These are phyloP conservation scores for Populus tremula DNA, from an alignment of 345 rosid genomes.

Conservation along the genomic window DNA sequence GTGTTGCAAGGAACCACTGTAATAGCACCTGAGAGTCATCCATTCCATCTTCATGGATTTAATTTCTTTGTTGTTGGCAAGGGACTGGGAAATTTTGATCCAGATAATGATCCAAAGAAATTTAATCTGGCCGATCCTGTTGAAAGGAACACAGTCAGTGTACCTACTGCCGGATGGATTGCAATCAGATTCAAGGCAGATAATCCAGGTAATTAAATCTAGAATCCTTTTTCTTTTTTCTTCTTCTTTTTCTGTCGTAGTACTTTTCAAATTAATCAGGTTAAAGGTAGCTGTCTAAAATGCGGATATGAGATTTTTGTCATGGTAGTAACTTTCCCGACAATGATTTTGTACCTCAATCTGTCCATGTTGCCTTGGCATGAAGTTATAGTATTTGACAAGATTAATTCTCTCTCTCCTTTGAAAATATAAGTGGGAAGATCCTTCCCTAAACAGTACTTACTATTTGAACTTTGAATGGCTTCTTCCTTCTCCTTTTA, in stretches of 20 bases:
- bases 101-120: constrained; percentile 4
- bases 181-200: constrained; percentile 24
- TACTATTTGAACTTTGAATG: no score
- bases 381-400: not conserved
- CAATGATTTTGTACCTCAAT: not conserved
- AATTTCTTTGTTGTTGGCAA: constrained; percentile 19
- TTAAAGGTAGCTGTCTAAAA: not conserved
- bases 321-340: not conserved
- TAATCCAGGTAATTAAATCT: constrained; percentile 14
- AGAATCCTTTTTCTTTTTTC: not conserved
- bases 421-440: not conserved
- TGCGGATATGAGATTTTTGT: not conserved
- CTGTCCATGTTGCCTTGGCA: not conserved
- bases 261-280: not conserved
- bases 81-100: constrained; percentile 22
- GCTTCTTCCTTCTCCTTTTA: not conserved
- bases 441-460: no score
- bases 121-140: constrained; percentile 26
- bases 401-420: not conserved
- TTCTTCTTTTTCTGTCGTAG: not conserved
- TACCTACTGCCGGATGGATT: constrained; percentile 25
- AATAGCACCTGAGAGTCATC: constrained; percentile 25
- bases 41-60: constrained; percentile 21
- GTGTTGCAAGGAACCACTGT: constrained; percentile 20
- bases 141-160: constrained; percentile 14